Percentiles rank a stretch among this genome's conserved stretches.
Evolutionary conservation across 305 asterid genomes (phyloP).

Genomic region (Fraxinus sp.): DNA sequence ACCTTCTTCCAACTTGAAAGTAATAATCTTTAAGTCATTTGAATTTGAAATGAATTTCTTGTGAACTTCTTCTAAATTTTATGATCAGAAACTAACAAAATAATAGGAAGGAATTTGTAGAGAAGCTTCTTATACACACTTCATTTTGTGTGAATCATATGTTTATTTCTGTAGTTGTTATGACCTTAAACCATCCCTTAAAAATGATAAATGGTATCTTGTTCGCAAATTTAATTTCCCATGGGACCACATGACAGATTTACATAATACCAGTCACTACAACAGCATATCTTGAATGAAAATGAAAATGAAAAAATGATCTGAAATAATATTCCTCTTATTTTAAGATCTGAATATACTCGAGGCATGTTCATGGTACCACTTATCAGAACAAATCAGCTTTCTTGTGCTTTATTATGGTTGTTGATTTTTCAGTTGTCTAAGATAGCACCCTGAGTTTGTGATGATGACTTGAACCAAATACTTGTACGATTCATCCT

Average conservation of each 20-base stretch:
- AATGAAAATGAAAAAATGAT: not conserved
- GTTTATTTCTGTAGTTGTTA: slow-evolving; percentile 2
- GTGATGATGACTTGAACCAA: not conserved
- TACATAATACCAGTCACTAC: not conserved
- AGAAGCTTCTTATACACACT: not conserved
- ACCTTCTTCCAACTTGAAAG: slow-evolving; percentile 27
- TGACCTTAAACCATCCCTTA: not conserved
- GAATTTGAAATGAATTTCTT: slow-evolving; percentile 21
- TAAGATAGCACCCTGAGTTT: not conserved
- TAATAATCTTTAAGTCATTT: slow-evolving; percentile 22
- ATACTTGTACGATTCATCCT: slow-evolving; percentile 1
- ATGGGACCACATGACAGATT: not conserved
- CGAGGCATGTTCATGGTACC: not conserved
- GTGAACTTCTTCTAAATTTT: not conserved
- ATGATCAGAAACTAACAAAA: not conserved
- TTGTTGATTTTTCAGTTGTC: not conserved
- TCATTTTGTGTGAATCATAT: not conserved
- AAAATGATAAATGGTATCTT: not conserved
- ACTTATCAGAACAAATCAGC: not conserved
- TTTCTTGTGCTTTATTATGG: not conserved
- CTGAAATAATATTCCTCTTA: not conserved
- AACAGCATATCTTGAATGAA: not conserved
- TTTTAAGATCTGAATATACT: not conserved
- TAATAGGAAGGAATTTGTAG: not conserved
- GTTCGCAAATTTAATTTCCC: not conserved